Percentiles rank a stretch among this genome's conserved stretches.
phyloP scores from a whole-genome alignment of 148 eudicot genomes.

The Diospyros kaki region DNA sequence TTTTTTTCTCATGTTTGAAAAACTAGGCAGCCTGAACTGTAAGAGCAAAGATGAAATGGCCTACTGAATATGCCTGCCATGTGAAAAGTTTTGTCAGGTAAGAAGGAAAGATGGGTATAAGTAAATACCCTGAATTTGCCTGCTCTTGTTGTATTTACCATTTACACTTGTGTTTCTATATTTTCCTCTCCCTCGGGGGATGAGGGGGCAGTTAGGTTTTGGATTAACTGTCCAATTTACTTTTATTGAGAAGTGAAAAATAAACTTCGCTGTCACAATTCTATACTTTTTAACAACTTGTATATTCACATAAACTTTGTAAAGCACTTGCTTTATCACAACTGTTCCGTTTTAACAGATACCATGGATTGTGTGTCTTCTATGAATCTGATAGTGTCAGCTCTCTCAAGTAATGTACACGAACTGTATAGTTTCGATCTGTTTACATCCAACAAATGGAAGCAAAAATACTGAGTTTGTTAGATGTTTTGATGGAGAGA shows the following conservation, averaged over 20 bases:
- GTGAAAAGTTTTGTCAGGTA: not conserved
- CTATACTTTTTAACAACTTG: no score
- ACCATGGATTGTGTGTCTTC: no score
- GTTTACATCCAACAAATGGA: no score
- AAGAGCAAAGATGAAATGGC: constrained; percentile 11
- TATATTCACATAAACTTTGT: no score
- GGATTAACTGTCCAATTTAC: constrained; percentile 4
- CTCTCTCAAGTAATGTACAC: no score
- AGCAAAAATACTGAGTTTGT: no score
- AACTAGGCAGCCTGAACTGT: constrained; percentile 16
- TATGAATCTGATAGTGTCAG: no score
- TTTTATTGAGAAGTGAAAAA: constrained; percentile 5
- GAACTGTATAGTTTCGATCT: no score
- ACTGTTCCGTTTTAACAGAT: no score
- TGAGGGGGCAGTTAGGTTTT: constrained; percentile 12
- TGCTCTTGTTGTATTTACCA: constrained; percentile 6
- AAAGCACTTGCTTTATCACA: no score
- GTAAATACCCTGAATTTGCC: not conserved
- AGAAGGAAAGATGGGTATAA: constrained; percentile 3
- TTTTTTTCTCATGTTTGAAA: constrained; percentile 14
- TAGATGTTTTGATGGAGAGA: no score
- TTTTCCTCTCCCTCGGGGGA: constrained; percentile 10
- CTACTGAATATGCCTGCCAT: not conserved
- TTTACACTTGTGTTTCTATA: not conserved
- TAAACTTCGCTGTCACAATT: not conserved